Conservation (phyloP, 805 yeast species). For the Kuraishia ogatae region DNA sequence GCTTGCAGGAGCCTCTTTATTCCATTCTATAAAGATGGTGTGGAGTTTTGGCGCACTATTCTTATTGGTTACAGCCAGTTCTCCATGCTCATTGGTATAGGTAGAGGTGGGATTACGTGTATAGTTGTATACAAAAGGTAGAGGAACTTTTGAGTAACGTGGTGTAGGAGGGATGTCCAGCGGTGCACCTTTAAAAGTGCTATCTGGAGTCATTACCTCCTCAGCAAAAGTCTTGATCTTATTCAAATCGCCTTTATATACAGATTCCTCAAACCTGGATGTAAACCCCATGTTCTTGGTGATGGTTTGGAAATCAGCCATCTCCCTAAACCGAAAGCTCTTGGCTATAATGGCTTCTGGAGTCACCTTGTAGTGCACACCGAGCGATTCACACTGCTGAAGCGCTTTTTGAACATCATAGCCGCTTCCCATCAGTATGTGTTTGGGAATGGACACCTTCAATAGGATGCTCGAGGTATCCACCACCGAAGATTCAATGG, state of each 20-base stretch:
- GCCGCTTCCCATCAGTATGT: slow-evolving; percentile 30
- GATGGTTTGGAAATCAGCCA: slow-evolving; percentile 79
- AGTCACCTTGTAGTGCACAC: slow-evolving; percentile 28
- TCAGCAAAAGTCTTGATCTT: slow-evolving; percentile 32
- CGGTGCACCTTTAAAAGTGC: slow-evolving; percentile 14
- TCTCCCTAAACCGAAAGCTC: slow-evolving; percentile 70
- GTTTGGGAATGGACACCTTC: slow-evolving; percentile 53
- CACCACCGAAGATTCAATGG: slow-evolving; percentile 45
- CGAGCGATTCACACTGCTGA: slow-evolving; percentile 23
- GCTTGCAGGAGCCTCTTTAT: slow-evolving; percentile 34
- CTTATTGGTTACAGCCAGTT: slow-evolving; percentile 34
- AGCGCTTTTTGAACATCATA: slow-evolving; percentile 35
- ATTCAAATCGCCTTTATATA: slow-evolving; percentile 31
- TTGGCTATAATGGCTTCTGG: slow-evolving; percentile 65
- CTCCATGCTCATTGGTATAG: slow-evolving; percentile 46
- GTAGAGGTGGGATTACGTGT: slow-evolving; percentile 57
- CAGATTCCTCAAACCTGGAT: slow-evolving; percentile 26
- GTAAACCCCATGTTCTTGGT: slow-evolving; percentile 49
- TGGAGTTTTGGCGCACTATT: slow-evolving; percentile 40
- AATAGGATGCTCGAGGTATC: slow-evolving; percentile 49
- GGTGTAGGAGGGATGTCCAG: slow-evolving; percentile 82
- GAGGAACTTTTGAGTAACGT: slow-evolving; percentile 61
- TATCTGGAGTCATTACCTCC: slow-evolving; percentile 4
- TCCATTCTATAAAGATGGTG: slow-evolving; percentile 44
- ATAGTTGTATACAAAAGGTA: slow-evolving; percentile 74